These are phyloP conservation scores for Chalaropsis ovoidea DNA, from an alignment of 2,329 filamentous ascomycete species.

Conservation along the genomic window DNA sequence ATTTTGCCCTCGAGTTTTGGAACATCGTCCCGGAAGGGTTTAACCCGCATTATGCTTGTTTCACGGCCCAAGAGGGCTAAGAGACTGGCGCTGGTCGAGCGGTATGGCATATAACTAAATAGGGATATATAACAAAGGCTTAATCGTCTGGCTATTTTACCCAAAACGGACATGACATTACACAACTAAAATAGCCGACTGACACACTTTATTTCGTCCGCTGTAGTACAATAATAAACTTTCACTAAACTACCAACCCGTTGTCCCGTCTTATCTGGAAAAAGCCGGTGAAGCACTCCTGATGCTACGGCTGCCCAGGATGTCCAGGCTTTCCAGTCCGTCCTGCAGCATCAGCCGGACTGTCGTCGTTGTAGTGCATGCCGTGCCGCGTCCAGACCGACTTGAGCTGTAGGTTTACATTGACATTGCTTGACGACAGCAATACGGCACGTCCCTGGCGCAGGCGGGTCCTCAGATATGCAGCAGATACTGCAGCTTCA, in stretches of 20 bases:
- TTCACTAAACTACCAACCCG: not conserved
- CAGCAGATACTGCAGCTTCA: constrained; percentile 1
- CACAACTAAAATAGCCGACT: constrained; percentile 7
- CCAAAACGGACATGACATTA: constrained; percentile 3
- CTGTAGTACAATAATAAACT: not conserved
- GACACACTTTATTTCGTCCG: constrained; percentile 9
- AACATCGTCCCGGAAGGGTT: not conserved
- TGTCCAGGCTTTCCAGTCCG: too few relatives aligned
- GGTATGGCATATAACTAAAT: too few relatives aligned
- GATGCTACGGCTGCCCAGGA: too few relatives aligned
- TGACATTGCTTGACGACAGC: not conserved
- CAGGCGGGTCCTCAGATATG: not conserved
- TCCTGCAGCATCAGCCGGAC: too few relatives aligned
- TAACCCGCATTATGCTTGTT: constrained; percentile 9
- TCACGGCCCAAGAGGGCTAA: not conserved
- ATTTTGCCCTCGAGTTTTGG: not conserved
- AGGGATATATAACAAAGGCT: not conserved
- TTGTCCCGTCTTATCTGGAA: not conserved
- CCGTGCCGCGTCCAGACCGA: not conserved
- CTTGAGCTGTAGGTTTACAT: not conserved
- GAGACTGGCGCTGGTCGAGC: too few relatives aligned
- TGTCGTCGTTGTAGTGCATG: not conserved
- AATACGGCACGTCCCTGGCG: not conserved
- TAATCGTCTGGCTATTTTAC: not conserved
- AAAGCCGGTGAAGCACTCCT: not conserved